Base-by-base conservation (phyloP, 2,329 filamentous ascomycete species). In the Dothideomycetes sp. region DNA sequence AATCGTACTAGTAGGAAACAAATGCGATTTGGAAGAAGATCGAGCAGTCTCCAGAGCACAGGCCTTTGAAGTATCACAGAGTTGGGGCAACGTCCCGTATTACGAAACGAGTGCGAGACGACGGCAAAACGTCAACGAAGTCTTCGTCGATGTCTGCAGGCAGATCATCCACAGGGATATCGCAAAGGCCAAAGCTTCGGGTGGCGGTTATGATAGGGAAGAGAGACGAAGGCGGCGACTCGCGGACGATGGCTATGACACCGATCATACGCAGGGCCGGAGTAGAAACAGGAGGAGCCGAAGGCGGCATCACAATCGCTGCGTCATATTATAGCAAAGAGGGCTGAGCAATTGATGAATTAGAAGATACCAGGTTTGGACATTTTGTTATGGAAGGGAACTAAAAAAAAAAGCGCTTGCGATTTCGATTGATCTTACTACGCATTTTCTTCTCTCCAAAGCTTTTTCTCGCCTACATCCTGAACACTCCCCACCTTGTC, bases 1-100 rank as follows among this genome's bases (percentile, higher is more conserved):
- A 16, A 84, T 94, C 56, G 86, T 94, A 36, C 84, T 94, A 45
- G 86, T 93, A 34, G 86, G 86, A 46, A 94, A 94, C 69, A 94
- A 94, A 63, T 83, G 81, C 44, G 86, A 94, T 55, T 71, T 94
- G 32, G 85, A 91, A 61, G 86, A 94, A 56, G 83, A 88, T 57
- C 78, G 86, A 19, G 75, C 74, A 15, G 83, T 94, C 7, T 77
- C 81, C 10, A 75, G 85, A 37, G 80, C 82, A 45, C 79, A 79
- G 51, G 87, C 84, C 4, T 94, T 94, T 56, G 74, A 81, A 22
- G 74, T 93, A 47, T 87, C 84, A n/a, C 84, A 91, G 55, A 75
- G 74, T 54, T 94, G 87, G 87, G 81, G 81, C 15, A 79, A 79
- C 51, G 84, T 84, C 27, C 87, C 87, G 1, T 94, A 94, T 59